Evolutionary conservation across 192 early-diverging fungal species (phyloP), one percentile per base, ranked within the genome.

Genomic region (Coemansia sp.): DNA sequence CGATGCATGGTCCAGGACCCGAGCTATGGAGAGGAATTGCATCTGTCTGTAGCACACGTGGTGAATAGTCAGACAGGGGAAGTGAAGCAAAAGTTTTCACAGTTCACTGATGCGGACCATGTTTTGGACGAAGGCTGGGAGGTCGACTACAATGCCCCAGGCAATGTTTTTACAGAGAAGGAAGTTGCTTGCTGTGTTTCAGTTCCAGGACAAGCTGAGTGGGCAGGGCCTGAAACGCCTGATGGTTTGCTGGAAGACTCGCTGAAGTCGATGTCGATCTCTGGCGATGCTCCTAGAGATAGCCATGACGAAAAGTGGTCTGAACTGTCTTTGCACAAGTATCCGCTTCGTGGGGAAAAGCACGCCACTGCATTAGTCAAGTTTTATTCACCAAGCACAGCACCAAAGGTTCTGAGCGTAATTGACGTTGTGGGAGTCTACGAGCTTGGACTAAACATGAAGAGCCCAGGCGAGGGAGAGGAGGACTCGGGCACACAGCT

Each of bases 1-100:
- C 80, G 88, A 45, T 90, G 89, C 75, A 93, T 93, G 92, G 85
- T 93, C 6, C 92, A 93, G 74, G 91, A 93, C 54, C 90, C 90
- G 3, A 86, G 88, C 55, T 86, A 91, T 26, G 90, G 87, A 9
- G 87, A 91, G 63, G 90, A 93, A 21, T 73, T 83, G 1, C 76
- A 78, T 49, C 58, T 83, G n/a, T 68, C 77, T 9, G 64, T 78
- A 1, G 81, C 81, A 0, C 76, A 71, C 10, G 22, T 73, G 3
- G 40, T 74, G 15, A 79, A 83, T 51, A 10, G 66, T 4, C 61
- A 54, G 26, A 83, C 77, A 2, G 80, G 81, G 10, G 81, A 83
- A 46, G 48, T 26, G 13, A 74, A 68, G 69, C 73, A 71, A 40
- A 65, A 40, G 51, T 77, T 77, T 42, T 82, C 80, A 57, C 80